A percentile compares a stretch with the other conserved stretches of the same genome.
Evolutionary conservation across 2,329 filamentous ascomycete genomes (phyloP).

Genomic region (Plenodomus lindquistii): DNA sequence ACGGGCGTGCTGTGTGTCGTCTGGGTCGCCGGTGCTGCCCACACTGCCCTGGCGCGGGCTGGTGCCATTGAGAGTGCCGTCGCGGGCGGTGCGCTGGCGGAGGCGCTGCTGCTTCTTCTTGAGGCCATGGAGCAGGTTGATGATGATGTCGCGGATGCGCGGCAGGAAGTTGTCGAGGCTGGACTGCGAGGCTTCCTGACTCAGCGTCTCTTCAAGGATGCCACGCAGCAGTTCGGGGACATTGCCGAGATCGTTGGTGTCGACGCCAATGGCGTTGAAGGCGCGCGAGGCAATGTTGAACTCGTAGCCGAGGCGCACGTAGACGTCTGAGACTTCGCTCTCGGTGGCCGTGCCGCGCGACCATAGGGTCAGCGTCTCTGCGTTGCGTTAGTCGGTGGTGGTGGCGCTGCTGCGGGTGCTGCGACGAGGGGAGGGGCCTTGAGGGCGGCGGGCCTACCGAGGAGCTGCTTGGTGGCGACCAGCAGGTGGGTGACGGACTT

Average conservation of each 20-base stretch:
- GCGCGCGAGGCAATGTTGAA: constrained; percentile 99
- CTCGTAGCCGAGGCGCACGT: constrained; percentile 95
- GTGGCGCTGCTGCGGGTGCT: too few relatives aligned
- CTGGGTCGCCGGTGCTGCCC: constrained; percentile 36
- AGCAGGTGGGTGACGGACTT: constrained; percentile 93
- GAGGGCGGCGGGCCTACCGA: constrained; percentile 47
- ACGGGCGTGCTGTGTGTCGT: constrained; percentile 48
- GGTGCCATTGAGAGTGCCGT: constrained; percentile 48
- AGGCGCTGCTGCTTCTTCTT: constrained; percentile 97
- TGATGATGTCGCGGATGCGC: constrained; percentile 96
- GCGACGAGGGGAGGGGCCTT: constrained; percentile 4
- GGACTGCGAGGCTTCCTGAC: constrained; percentile 91
- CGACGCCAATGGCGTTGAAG: constrained; percentile 95
- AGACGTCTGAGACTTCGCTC: constrained; percentile 95
- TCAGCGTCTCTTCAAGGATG: constrained; percentile 93
- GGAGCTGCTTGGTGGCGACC: constrained; percentile 94
- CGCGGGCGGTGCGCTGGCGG: constrained; percentile 59
- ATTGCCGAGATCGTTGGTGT: constrained; percentile 90
- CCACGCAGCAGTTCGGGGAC: constrained; percentile 88
- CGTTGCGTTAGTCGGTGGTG: constrained; percentile 18
- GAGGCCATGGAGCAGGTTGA: constrained; percentile 91
- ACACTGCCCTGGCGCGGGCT: constrained; percentile 46
- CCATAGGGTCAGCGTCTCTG: constrained; percentile 95
- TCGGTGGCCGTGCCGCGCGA: constrained; percentile 90
- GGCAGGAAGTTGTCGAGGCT: constrained; percentile 94